Percentiles rank a stretch among this genome's conserved stretches.
Conservation (phyloP, 2,329 filamentous ascomycete genomes). For the Neonectria coccinea region DNA sequence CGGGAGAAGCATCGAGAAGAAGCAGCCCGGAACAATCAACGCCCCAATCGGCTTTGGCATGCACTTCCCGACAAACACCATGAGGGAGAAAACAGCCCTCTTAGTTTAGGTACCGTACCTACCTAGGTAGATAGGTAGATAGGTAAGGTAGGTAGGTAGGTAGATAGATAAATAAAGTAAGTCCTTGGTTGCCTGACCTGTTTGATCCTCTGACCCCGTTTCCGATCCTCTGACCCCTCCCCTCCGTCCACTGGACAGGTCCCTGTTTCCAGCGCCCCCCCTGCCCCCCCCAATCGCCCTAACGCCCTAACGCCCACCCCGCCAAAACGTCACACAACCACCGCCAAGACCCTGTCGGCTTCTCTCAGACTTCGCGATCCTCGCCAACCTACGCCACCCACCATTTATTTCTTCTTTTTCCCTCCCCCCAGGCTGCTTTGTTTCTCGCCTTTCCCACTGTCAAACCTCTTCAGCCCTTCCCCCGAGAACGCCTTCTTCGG, state of each 20-base stretch:
- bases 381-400: constrained; percentile 31
- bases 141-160: too few species aligned
- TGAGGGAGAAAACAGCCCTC: not conserved
- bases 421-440: not conserved
- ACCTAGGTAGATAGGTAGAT: too few species aligned
- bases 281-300: not conserved
- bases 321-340: constrained; percentile 41
- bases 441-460: constrained; percentile 2
- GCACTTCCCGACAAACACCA: constrained; percentile 8
- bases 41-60: constrained; percentile 9
- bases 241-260: too few species aligned
- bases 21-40: not conserved
- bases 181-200: not conserved
- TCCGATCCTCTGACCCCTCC: constrained; percentile 11
- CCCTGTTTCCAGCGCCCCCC: too few species aligned
- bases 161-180: too few species aligned
- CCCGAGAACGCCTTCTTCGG: constrained; percentile 12
- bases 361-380: constrained; percentile 43
- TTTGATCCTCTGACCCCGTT: constrained; percentile 9
- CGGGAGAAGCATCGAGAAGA: constrained; percentile 2
- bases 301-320: constrained; percentile 23
- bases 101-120: too few species aligned
- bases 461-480: not conserved
- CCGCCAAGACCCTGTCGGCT: constrained; percentile 36
- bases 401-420: constrained; percentile 29